Conservation (phyloP, 1,139 yeast species). For the Hansenula anomala region DNA sequence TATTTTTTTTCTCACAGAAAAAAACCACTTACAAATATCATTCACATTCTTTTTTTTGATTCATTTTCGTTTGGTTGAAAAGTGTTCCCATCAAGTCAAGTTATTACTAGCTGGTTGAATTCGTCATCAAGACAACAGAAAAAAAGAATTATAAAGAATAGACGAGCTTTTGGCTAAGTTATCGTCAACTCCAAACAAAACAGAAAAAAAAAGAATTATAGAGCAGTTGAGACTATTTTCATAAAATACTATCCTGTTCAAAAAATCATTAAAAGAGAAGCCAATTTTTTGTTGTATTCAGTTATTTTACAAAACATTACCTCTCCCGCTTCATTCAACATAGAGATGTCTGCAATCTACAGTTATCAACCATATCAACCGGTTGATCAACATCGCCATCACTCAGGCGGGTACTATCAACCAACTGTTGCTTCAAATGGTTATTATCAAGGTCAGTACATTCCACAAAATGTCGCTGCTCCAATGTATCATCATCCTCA, state of each 20-base stretch:
- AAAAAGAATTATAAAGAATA: no score
- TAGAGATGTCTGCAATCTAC: constrained; percentile 11
- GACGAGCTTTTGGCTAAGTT: constrained; percentile 10
- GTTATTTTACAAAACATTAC: constrained; percentile 1
- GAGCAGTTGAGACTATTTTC: neutral
- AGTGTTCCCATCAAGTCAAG: neutral
- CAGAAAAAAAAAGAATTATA: neutral
- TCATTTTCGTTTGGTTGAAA: no score
- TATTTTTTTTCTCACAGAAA: no score
- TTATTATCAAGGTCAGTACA: neutral
- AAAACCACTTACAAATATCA: no score
- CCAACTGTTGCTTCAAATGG: constrained; percentile 1
- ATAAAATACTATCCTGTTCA: neutral
- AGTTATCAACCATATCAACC: constrained; percentile 5
- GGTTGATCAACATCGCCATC: constrained; percentile 6
- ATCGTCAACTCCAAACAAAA: constrained; percentile 7
- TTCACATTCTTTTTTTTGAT: no score
- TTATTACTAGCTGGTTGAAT: neutral
- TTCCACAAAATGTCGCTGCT: neutral
- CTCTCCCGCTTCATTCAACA: neutral
- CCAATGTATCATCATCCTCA: constrained; percentile 2
- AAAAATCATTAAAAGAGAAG: no score
- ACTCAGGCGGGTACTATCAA: neutral
- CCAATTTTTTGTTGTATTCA: constrained; percentile 2
- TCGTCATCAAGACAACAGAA: no score